These are phyloP conservation scores for Themeda triandra DNA, from an alignment of 176 grass and related monocot genomes.

Conservation along the genomic window DNA sequence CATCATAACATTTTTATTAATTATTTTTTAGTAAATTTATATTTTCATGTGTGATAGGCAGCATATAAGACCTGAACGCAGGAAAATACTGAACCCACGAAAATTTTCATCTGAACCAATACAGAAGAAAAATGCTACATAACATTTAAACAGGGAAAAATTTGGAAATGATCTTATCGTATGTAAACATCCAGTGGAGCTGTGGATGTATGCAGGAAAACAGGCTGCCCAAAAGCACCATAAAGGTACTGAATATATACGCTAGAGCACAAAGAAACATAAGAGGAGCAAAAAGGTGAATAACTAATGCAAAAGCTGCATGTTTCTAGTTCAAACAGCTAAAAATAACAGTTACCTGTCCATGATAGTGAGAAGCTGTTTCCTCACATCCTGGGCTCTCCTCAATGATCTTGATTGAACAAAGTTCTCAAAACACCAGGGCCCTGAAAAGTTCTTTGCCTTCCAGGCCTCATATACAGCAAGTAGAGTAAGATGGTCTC, in stretches of 20 bases:
- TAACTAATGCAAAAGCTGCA: background rate
- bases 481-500: conserved; percentile 87
- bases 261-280: background rate
- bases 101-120: background rate
- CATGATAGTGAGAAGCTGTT: conserved; percentile 96
- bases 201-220: background rate
- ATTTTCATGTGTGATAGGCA: background rate
- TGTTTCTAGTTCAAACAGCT: background rate
- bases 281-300: background rate
- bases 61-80: background rate
- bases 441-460: conserved; percentile 92
- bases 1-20: background rate
- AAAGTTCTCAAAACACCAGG: conserved; percentile 98
- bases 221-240: background rate
- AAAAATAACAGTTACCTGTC: conserved; percentile 60
- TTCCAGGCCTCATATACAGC: conserved; percentile 98
- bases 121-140: background rate
- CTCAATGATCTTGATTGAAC: conserved; percentile 84
- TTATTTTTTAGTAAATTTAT: background rate
- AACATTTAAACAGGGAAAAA: background rate
- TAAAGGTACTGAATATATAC: background rate
- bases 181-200: background rate
- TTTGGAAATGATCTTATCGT: background rate
- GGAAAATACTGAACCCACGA: background rate
- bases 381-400: conserved; percentile 91